phyloP scores from a whole-genome alignment of 139 green algal genomes.

The Haematococcus lacustris region DNA sequence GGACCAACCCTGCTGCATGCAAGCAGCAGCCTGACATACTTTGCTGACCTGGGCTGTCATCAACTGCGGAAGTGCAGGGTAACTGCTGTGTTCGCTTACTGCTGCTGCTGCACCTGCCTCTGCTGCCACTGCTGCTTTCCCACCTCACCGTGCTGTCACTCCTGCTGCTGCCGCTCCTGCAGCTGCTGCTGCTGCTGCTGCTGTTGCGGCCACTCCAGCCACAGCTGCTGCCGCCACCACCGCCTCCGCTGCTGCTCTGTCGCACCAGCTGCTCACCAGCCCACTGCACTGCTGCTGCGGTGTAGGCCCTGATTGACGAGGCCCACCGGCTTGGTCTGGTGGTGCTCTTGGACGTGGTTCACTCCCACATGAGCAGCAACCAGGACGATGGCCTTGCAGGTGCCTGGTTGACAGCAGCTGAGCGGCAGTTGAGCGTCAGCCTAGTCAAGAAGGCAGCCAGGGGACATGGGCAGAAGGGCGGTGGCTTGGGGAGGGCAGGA shows the following conservation, averaged over 20 bases:
- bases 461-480: too few relatives aligned
- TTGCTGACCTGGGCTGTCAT: too few relatives aligned
- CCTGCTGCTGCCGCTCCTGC: neutral
- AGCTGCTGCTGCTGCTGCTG: too few relatives aligned
- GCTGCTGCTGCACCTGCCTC: too few relatives aligned
- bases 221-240: slow-evolving; percentile 7
- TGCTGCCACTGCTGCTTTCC: neutral
- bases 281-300: neutral
- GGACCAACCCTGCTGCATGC: too few relatives aligned
- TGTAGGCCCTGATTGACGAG: slow-evolving; percentile 72
- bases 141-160: neutral
- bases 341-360: slow-evolving; percentile 92
- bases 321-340: slow-evolving; percentile 80
- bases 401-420: too few relatives aligned
- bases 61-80: too few relatives aligned
- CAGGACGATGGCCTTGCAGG: slow-evolving; percentile 80
- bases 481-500: too few relatives aligned
- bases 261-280: neutral
- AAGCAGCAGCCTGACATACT: too few relatives aligned
- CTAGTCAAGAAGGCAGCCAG: too few relatives aligned
- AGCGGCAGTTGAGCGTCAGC: too few relatives aligned
- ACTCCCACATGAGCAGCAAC: slow-evolving; percentile 81
- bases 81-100: too few relatives aligned
- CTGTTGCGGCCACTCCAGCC: neutral
- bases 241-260: neutral